phyloP scores from a whole-genome alignment of 495 filamentous ascomycete genomes.

The Aspergillus campestris region DNA sequence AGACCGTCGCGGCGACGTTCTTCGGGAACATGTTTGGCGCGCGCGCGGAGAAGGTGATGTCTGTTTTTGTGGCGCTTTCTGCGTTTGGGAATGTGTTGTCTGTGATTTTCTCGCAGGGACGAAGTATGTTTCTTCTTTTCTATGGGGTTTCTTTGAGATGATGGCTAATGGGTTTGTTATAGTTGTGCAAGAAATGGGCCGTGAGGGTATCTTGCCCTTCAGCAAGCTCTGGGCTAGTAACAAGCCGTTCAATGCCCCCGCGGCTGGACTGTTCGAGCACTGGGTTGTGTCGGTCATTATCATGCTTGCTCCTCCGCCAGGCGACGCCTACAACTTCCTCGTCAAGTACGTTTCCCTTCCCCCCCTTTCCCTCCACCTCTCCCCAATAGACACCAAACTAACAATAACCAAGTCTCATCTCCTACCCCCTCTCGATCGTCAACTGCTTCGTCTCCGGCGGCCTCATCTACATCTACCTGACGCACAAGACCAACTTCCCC shows the following conservation, averaged over 20 bases:
- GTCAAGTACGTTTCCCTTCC: constrained; percentile 42
- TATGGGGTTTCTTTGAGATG: too few relatives aligned
- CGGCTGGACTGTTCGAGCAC: constrained; percentile 54
- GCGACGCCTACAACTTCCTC: constrained; percentile 58
- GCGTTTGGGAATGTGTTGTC: constrained; percentile 63
- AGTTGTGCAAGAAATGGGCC: constrained; percentile 56
- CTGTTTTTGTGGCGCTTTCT: constrained; percentile 64
- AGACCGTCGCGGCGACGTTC: constrained; percentile 54
- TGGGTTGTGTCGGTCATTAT: constrained; percentile 52
- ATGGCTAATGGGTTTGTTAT: too few relatives aligned
- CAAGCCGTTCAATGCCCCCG: constrained; percentile 52
- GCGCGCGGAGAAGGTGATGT: constrained; percentile 49
- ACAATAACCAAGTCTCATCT: constrained; percentile 43
- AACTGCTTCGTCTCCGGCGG: constrained; percentile 51
- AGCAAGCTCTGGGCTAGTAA: constrained; percentile 58
- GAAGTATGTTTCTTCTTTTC: too few relatives aligned
- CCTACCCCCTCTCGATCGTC: constrained; percentile 52
- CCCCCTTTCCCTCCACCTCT: constrained; percentile 4
- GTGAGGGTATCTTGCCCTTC: constrained; percentile 56
- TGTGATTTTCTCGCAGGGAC: constrained; percentile 61
- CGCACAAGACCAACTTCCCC: constrained; percentile 31
- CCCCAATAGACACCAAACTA: constrained; percentile 12
- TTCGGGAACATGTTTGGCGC: constrained; percentile 61
- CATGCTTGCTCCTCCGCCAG: constrained; percentile 54
- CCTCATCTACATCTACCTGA: constrained; percentile 49